Percentiles rank a stretch among this genome's conserved stretches.
These are phyloP conservation scores for Blumeriella jaapii DNA, from an alignment of 2,329 filamentous ascomycete genomes.

Conservation along the genomic window DNA sequence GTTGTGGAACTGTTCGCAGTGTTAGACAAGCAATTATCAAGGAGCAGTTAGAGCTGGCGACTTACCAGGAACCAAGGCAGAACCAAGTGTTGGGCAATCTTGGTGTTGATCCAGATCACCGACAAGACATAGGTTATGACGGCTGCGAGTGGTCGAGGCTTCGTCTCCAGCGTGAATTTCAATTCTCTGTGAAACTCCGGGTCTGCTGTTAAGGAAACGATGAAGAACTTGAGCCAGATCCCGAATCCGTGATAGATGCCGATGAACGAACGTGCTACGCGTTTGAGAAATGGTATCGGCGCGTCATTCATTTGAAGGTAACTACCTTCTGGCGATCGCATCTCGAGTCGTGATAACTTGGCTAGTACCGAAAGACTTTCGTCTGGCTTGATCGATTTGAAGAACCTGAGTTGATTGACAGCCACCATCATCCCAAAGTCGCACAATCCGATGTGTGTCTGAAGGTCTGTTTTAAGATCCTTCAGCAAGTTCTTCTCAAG, in stretches of 20 bases:
- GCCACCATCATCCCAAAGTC: constrained; percentile 16
- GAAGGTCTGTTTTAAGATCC: constrained; percentile 5
- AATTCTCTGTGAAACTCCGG: constrained; percentile 34
- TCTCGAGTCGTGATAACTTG: background rate
- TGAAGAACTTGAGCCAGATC: constrained; percentile 32
- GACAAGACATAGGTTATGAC: constrained; percentile 30
- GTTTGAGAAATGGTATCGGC: background rate
- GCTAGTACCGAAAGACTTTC: constrained; percentile 3
- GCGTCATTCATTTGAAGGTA: constrained; percentile 1
- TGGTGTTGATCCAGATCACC: constrained; percentile 35
- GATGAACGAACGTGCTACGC: constrained; percentile 7
- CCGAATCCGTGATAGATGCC: constrained; percentile 32
- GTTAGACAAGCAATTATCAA: background rate
- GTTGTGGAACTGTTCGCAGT: constrained; percentile 1
- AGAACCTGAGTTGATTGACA: constrained; percentile 7
- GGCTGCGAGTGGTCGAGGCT: constrained; percentile 25
- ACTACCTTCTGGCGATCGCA: background rate
- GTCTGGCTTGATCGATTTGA: constrained; percentile 6
- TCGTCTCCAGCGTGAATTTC: constrained; percentile 30
- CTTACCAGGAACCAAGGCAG: constrained; percentile 4
- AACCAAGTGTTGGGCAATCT: background rate
- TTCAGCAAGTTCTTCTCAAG: constrained; percentile 9
- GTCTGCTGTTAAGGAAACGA: constrained; percentile 33
- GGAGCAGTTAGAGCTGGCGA: background rate
- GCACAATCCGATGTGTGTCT: constrained; percentile 12